Base-by-base conservation (phyloP, 345 rosid genomes). In the Microthlaspi erraticum region DNA sequence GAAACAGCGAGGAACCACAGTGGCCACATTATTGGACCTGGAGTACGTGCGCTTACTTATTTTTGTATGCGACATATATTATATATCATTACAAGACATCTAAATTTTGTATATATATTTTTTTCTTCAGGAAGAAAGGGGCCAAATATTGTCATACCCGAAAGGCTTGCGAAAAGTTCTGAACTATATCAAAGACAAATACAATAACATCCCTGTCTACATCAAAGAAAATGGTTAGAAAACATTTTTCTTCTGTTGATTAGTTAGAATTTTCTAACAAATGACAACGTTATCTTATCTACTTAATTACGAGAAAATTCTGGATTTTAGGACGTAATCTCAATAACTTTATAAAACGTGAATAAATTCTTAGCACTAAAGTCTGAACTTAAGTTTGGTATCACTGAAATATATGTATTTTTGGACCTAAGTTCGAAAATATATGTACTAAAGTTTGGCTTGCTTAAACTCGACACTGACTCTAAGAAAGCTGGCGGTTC, bases 131-230 rank as follows among this genome's bases (percentile, higher is more conserved):
- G 80, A 58, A 10, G 61, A 57, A n/a, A 76, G 79, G 31, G 33
- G 60, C 0, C 1, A 50, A 9, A 7, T 77, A 9, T 18, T 70
- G 16, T 77, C 67, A 50, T 8, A 57, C 8, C 80, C 80, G 0
- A 64, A 71, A 58, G 80, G 80, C 52, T 52, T 77, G 18, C 46
- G 80, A 29, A 70, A 70, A 51, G 55, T 60, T 43, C 19, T 77
- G 10, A 77, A 71, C 52, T 77, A 77, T 41, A 71, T 77, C 42
- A 77, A 71, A 54, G 74, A 75, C 12, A 75, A 6, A 52, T 75
- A 75, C 78, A 68, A 75, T 60, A 75, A 75, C 59, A 54, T 68
- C n/a, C 68, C 72, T 0, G 74, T 75, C 61, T 75, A 75, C 69
- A 75, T 75, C 1, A 75, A 67, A 60, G 78, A 75, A 43, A 75